Evolutionary conservation across 176 grass and related monocot species (phyloP).

Genomic region (Oryza officinalis): DNA sequence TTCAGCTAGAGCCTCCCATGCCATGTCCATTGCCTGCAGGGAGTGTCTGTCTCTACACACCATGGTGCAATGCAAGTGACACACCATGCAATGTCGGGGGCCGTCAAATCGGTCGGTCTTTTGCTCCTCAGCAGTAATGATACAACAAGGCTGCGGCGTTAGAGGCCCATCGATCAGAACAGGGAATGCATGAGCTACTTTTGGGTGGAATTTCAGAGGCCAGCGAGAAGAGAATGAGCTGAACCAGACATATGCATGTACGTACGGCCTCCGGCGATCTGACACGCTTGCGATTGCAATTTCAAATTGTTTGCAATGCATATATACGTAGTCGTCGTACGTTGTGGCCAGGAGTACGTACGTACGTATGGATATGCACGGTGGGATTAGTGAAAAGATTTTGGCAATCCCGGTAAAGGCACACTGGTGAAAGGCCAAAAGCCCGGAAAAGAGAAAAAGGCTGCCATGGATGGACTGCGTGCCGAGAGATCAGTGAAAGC

Average conservation of each 20-base stretch:
- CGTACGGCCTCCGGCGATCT: too few species aligned
- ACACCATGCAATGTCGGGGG: slow-evolving; percentile 41
- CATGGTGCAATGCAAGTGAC: background rate
- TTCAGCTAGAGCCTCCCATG: background rate
- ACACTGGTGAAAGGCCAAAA: slow-evolving; percentile 29
- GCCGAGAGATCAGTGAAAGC: background rate
- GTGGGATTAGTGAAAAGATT: slow-evolving; percentile 26
- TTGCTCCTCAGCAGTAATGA: slow-evolving; percentile 42
- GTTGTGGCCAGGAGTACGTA: background rate
- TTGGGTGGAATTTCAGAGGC: background rate
- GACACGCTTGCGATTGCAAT: too few species aligned
- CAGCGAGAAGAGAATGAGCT: background rate
- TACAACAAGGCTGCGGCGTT: background rate
- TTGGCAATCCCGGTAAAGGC: slow-evolving; percentile 51
- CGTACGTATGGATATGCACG: too few species aligned
- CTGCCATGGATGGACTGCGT: background rate
- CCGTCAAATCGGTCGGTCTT: slow-evolving; percentile 54
- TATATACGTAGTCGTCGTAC: background rate
- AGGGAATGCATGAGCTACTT: background rate
- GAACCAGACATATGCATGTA: background rate
- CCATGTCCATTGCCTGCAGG: slow-evolving; percentile 2
- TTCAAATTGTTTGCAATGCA: background rate
- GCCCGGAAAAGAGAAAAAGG: slow-evolving; percentile 37
- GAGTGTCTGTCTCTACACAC: slow-evolving; percentile 9
- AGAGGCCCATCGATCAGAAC: background rate